A percentile compares a stretch with the other conserved stretches of the same genome.
phyloP scores from a whole-genome alignment of 106 monocot species.

The Dendrobium huoshanense region DNA sequence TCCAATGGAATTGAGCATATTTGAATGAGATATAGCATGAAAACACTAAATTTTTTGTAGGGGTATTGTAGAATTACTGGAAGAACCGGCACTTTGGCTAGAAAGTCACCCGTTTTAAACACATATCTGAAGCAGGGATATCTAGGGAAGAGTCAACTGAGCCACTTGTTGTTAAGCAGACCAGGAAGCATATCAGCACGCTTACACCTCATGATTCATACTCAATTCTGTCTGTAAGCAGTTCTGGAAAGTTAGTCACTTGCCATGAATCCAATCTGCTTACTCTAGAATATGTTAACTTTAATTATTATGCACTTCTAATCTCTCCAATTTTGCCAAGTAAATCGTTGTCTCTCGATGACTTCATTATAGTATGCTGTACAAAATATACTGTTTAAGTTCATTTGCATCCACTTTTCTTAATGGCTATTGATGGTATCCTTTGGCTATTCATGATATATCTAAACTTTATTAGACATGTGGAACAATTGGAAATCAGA shows the following conservation, averaged over 20 bases:
- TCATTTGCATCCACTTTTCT: neutral
- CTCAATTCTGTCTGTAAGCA: no score
- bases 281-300: neutral
- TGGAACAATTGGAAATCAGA: neutral
- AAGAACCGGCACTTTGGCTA: constrained; percentile 67
- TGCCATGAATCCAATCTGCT: constrained; percentile 1
- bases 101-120: constrained; percentile 94
- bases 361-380: neutral
- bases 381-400: neutral
- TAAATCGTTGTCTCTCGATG: neutral
- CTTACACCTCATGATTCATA: constrained; percentile 99
- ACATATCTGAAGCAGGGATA: constrained; percentile 53
- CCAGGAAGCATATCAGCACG: constrained; percentile 91
- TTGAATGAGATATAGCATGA: no score
- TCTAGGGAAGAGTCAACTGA: constrained; percentile 53
- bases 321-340: neutral
- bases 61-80: constrained; percentile 84
- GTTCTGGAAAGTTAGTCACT: constrained; percentile 93
- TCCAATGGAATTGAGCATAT: no score
- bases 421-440: neutral
- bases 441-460: neutral
- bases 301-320: neutral
- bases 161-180: constrained; percentile 72
- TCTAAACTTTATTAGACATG: neutral
- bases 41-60: constrained; percentile 62